A percentile compares a stretch with the other conserved stretches of the same genome.
Conservation (phyloP, 2,329 filamentous ascomycete species). For the Blastomyces emzantsi region DNA sequence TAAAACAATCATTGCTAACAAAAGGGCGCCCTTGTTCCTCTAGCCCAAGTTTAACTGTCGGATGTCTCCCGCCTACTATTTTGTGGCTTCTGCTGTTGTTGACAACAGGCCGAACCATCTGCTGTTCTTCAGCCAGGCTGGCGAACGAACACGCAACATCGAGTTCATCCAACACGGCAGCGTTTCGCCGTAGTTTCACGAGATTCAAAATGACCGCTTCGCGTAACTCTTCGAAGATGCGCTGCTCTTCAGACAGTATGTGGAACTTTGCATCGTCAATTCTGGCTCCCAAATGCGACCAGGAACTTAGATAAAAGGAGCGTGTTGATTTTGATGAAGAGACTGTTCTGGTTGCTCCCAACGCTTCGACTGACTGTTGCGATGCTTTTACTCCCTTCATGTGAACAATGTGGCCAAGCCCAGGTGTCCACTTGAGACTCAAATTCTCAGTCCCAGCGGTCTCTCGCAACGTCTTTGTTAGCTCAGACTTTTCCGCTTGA, state of each 20-base stretch:
- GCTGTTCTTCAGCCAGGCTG: slow-evolving; percentile 62
- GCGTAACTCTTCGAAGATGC: slow-evolving; percentile 66
- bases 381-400: slow-evolving; percentile 68
- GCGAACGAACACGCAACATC: slow-evolving; percentile 87
- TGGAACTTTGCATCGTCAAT: slow-evolving; percentile 69
- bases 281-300: slow-evolving; percentile 69
- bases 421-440: slow-evolving; percentile 75
- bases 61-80: slow-evolving; percentile 79
- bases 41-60: slow-evolving; percentile 80
- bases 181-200: slow-evolving; percentile 78
- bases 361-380: slow-evolving; percentile 33
- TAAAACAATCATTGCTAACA: slow-evolving; percentile 73
- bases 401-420: slow-evolving; percentile 82
- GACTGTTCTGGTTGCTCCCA: slow-evolving; percentile 48
- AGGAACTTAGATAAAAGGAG: slow-evolving; percentile 73
- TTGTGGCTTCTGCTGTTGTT: slow-evolving; percentile 58
- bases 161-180: slow-evolving; percentile 83
- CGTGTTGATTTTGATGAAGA: slow-evolving; percentile 75
- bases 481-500: slow-evolving; percentile 47
- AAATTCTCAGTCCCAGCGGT: slow-evolving; percentile 56
- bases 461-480: slow-evolving; percentile 54
- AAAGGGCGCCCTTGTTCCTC: slow-evolving; percentile 71
- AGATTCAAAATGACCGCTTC: slow-evolving; percentile 70
- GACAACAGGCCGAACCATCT: slow-evolving; percentile 63
- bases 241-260: slow-evolving; percentile 76